Base-by-base conservation (phyloP, 2,329 filamentous ascomycete species). In the Cladosporium austrohemisphaericum region DNA sequence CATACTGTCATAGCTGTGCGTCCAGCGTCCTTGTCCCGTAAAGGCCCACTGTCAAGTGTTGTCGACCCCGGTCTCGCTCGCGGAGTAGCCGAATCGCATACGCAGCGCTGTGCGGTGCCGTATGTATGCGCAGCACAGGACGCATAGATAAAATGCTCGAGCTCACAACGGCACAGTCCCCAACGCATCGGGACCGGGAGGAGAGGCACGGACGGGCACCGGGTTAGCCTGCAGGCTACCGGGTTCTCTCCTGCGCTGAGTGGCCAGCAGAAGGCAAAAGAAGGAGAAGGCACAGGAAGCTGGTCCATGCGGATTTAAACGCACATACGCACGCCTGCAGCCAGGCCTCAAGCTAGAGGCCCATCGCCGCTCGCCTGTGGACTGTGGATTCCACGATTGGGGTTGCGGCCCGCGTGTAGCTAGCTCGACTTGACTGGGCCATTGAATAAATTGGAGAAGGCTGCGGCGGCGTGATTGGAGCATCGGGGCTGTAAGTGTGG, bases 401-500 rank as follows among this genome's bases (percentile, higher is more conserved):
- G 28, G 14, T n/a, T n/a, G 28, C 28, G 28, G 28, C 28, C 28
- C 28, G 28, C 28, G 7, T 26, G 37, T n/a, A 20, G 8, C 16
- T 10, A 4, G 29, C 23, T 6, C 3, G 20, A 26, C 22, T 18
- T 6, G 28, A 47, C 43, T 47, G 23, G 43, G 6, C 43, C 33
- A 38, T 38, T 47, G 32, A 29, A 16, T 37, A 13, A 45, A 45
- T 45, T 45, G 41, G 41, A 22, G 40, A 32, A 29, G 11, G 26
- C 8, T 19, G 19, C 20, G 40, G 13, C 13, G 2, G 18, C 14
- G 40, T 31, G 40, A 43, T 43, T 43, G 40, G 40, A 8, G 25
- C 18, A 18, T 19, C 11, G 40, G 26, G 19, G 26, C 16, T 19
- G 10, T 18, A 22, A 22, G 22, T 19, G 16, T 43, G 40, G 28